Percentiles rank a stretch among this genome's conserved stretches.
Evolutionary conservation across 371 early-diverging fungal species (phyloP).

Genomic region (Mucor plumbeus): DNA sequence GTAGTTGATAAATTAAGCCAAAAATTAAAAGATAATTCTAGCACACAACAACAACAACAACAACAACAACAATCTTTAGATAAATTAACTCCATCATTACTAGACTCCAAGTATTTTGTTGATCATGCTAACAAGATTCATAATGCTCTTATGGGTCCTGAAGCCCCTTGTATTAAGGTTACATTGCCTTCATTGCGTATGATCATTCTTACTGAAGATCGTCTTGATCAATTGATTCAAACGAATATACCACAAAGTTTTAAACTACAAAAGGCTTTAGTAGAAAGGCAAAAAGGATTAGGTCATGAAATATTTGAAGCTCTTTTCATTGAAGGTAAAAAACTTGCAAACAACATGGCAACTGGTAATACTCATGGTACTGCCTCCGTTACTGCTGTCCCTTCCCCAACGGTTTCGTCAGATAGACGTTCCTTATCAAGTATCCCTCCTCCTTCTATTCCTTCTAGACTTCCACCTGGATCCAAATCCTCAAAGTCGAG

Average conservation of each 20-base stretch:
- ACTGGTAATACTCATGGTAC: not conserved
- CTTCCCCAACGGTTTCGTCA: not conserved
- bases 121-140: conserved; percentile 6
- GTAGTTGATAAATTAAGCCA: conserved; percentile 2
- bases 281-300: conserved; percentile 39
- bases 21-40: not conserved
- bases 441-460: not conserved
- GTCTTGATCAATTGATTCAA: conserved; percentile 67
- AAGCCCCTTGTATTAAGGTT: conserved; percentile 28
- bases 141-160: conserved; percentile 3
- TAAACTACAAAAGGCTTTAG: conserved; percentile 57
- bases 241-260: conserved; percentile 60
- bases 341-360: conserved; percentile 32
- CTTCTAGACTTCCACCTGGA: not conserved
- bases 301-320: conserved; percentile 55
- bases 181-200: conserved; percentile 55
- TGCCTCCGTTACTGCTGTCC: not conserved
- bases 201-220: conserved; percentile 71
- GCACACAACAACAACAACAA: not conserved
- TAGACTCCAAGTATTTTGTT: conserved; percentile 9
- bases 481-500: not conserved
- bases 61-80: not conserved
- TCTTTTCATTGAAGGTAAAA: conserved; percentile 48
- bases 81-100: not conserved
- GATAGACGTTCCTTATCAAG: not conserved